Evolutionary conservation across 768 basidiomycete genomes (phyloP), one percentile per base, ranked within the genome.

Genomic region (Lepiota subincarnata): DNA sequence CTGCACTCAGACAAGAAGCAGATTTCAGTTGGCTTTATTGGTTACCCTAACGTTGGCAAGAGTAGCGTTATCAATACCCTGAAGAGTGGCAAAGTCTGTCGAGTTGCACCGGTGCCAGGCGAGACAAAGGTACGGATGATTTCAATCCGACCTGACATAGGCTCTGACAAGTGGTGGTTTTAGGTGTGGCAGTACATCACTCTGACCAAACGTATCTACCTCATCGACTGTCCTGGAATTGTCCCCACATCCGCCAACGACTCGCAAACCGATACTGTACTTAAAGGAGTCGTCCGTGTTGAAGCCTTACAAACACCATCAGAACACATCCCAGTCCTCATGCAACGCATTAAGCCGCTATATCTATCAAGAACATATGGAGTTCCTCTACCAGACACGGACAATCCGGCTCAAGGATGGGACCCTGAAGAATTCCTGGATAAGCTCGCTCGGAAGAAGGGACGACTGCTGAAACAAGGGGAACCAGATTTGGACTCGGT

Each of bases 111-210:
- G 6, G 81, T 98, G 10, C 96, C 97, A 2, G 97, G 97, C 60
- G 97, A 99, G 77, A 99, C 97, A 41, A 99, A 98, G 73, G 79
- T 78, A 57, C 70, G 68, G 51, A 13, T 36, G 48, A 38, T 20
- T 7, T 50, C 38, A 7, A 31, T 11, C 20, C 47, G 42, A n/a
- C 31, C 36, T 31, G 49, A 2, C 35, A 55, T 44, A 35, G 39
- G 53, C 34, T 24, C 24, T 41, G 36, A n/a, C 35, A 13, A 70
- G 70, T 26, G 8, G 44, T 43, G 19, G 13, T 24, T 16, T 13
- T 50, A 81, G 79, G 95, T 98, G 60, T 99, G 97, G 97, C 96
- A 99, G 79, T 99, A 99, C 70, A 98, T 99, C 74, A 95, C 93
- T 24, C 76, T 99, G 38, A 99, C 95, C 55, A 83, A 88, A 58